Evolutionary conservation across 176 grass and related monocot species (phyloP), one percentile per base, ranked within the genome.

Genomic region (Triticum dicoccoides): DNA sequence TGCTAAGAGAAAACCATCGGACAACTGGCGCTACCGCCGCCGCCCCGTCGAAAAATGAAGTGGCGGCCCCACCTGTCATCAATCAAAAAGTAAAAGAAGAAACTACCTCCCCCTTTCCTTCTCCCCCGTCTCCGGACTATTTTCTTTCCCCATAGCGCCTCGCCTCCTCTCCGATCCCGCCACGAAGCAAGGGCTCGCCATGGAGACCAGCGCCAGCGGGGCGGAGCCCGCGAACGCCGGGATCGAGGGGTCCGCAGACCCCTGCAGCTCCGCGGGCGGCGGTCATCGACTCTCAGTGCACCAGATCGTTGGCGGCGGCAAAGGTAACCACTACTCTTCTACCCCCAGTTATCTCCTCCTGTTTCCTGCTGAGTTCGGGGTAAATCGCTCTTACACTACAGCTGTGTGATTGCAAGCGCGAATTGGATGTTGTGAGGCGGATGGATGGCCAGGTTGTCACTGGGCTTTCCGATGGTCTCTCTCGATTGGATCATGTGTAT

Each of bases 301-400:
- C 64, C 92, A 94, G 83, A 96, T 99, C 51, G 89, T 92, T 75
- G 94, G 97, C 56, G 92, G 94, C 32, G 97, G 94, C 54, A 87
- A 89, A 89, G 94, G 97, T 96, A 75, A 18, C 44, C 9, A 76
- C 29, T 33, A n/a, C 4, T 77, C 30, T 12, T 30, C 52, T 37
- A 6, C 33, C n/a, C 7, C 17, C 8, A 65, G 18, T 18, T 64
- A 20, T 9, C 38, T 21, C 2, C 11, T 18, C 51, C 24, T 17
- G 25, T 44, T 20, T 45, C 7, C 35, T 10, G 49, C 72, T 77
- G 11, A 44, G 65, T 77, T 51, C 49, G 9, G 78, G 10, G 27
- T 49, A 21, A 6, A 14, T 20, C 44, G 77, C 8, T 81, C 25
- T 11, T 75, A 76, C 14, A 12, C 5, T 34, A 25, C 23, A 61